Base-by-base conservation (phyloP, 2,329 filamentous ascomycete genomes). In the Aureobasidium uvarum region DNA sequence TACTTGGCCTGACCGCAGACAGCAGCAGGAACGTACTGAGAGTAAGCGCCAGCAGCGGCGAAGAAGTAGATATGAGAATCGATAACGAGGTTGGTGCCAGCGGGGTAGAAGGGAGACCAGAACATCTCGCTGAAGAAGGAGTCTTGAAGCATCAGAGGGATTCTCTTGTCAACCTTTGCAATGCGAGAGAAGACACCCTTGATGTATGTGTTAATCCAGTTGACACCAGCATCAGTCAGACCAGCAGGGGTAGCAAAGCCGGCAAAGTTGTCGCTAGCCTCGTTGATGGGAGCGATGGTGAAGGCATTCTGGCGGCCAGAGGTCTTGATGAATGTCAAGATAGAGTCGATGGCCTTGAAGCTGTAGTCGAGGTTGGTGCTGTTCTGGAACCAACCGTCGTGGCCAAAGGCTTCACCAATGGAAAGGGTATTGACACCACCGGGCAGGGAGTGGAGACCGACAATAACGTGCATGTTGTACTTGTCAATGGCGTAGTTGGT, bases 201-300 rank as follows among this genome's bases (percentile, higher is more conserved):
- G 51, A 77, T 71, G 69, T 77, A 77, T 10, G 70, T 74, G 38
- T 71, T 68, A 6, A 76, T 69, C 73, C 74, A 78, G 38, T 67
- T 70, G 11, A 71, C 69, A 33, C 72, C 74, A 20, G 67, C 68
- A 11, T 70, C 68, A 1, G 74, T 70, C 3, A 78, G 70, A 8
- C 72, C 73, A 14, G 71, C 71, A 3, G 73, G 67, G 2, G 72
- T 73, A 28, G 71, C 75, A 54, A 78, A 77, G n/a, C 66, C 71
- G 69, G 1, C 74, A 76, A 64, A 54, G 66, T 75, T 76, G 69
- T 78, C 77, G 36, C 68, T 71, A 0, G 75, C 69, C 60, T 79
- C 76, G 68, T 79, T 79, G 68, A 79, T 73, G 5, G 76, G 75
- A 3, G 70, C 71, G 46, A 79, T 67, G 62, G 75, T 76, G 68